Evolutionary conservation across 177 flowering plant species (phyloP).

Genomic region (Telopea speciosissima): DNA sequence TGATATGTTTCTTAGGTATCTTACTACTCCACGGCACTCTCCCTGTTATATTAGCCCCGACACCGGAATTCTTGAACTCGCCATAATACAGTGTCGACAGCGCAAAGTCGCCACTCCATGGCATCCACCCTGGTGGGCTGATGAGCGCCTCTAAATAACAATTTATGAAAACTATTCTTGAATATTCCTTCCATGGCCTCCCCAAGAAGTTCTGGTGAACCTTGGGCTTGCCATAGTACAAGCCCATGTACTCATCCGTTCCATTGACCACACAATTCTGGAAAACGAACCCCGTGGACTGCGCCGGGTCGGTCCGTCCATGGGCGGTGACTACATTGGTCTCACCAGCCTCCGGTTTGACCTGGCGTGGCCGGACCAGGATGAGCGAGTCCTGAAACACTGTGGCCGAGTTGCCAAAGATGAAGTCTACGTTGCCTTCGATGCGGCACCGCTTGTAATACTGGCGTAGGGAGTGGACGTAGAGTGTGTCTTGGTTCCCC

Average conservation of each 20-base stretch:
- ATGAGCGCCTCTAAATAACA: conserved; percentile 43
- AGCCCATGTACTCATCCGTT: conserved; percentile 54
- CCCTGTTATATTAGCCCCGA: conserved; percentile 35
- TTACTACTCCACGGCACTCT: conserved; percentile 66
- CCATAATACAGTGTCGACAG: conserved; percentile 62
- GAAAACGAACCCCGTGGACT: conserved; percentile 65
- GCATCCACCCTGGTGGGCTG: conserved; percentile 64
- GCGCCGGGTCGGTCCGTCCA: conserved; percentile 66
- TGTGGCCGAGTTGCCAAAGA: conserved; percentile 75
- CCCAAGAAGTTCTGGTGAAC: conserved; percentile 62
- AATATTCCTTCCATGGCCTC: conserved; percentile 81
- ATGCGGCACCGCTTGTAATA: conserved; percentile 59
- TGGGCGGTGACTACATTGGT: conserved; percentile 65
- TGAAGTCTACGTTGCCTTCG: conserved; percentile 78
- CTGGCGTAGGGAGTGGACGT: conserved; percentile 69
- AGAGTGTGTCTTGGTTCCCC: conserved; percentile 86
- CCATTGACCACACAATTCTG: conserved; percentile 53
- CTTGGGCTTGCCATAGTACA: conserved; percentile 39
- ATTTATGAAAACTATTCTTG: conserved; percentile 57
- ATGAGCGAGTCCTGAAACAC: conserved; percentile 55
- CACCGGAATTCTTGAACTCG: conserved; percentile 49
- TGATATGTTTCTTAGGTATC: conserved; percentile 43
- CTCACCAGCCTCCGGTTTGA: conserved; percentile 51
- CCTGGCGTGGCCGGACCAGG: conserved; percentile 48
- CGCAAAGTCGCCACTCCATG: conserved; percentile 58